Percentiles rank a stretch among this genome's conserved stretches.
Evolutionary conservation across 2,329 filamentous ascomycete genomes (phyloP).

Genomic region (Colletotrichum echinochloae): DNA sequence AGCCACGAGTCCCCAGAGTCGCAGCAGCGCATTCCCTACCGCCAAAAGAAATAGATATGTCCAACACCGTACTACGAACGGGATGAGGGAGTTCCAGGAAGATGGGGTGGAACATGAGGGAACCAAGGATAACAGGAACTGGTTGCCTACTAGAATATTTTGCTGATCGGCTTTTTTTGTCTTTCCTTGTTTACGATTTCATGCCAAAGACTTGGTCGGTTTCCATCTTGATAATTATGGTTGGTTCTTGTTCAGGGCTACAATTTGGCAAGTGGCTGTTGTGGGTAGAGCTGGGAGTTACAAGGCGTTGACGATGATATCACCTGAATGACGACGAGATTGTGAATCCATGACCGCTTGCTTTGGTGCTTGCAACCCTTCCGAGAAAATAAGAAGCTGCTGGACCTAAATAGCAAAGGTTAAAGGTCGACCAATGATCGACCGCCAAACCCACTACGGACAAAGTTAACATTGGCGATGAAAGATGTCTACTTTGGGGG

Average conservation of each 20-base stretch:
- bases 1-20: slow-evolving; percentile 35
- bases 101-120: neutral
- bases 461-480: neutral
- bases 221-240: neutral
- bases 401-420: neutral
- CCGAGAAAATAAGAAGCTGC: neutral
- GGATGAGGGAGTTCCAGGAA: neutral
- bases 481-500: neutral
- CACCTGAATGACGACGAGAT: neutral
- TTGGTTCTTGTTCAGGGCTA: neutral
- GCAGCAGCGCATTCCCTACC: slow-evolving; percentile 36
- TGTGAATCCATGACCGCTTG: neutral
- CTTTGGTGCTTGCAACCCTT: neutral
- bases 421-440: neutral
- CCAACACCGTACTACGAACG: neutral
- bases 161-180: neutral
- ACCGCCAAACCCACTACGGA: neutral
- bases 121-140: neutral
- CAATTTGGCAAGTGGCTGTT: neutral
- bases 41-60: slow-evolving; percentile 34
- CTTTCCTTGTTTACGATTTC: neutral
- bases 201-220: neutral
- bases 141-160: neutral
- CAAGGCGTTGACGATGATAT: neutral
- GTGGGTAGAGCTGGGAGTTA: neutral